Evolutionary conservation across 2,329 filamentous ascomycete species (phyloP), one percentile per base, ranked within the genome.

Genomic region (Xylariaceae sp.): DNA sequence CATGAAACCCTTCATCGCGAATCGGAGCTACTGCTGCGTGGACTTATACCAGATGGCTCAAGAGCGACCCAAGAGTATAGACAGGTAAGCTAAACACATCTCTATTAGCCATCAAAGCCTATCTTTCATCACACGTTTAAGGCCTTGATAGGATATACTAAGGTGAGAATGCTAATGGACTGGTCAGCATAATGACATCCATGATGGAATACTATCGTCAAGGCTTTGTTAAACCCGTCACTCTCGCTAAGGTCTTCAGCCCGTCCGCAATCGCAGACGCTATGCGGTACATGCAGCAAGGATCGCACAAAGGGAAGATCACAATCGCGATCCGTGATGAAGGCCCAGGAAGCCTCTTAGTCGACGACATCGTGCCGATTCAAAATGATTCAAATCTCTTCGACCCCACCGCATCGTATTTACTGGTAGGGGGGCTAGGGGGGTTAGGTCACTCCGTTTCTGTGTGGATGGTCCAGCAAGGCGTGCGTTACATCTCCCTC

Each of bases 1-100:
- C 8, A 17, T 49, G 22, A 32, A 47, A 14, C 16, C 34, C 10
- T 49, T 49, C 35, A 35, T 35, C 34, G 39, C 33, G 19, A 47
- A 49, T 40, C 34, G 39, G 16, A 47, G 39, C 21, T 49, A 43
- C 44, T 29, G 27, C 19, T 27, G 34, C 16, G 36, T 49, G 12
- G 44, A 49, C 44, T 23, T 44, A 37, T 32, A 21, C 27, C 19
- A 22, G 3, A 33, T 44, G 19, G 32, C 41, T 37, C 22, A 37
- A 4, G 37, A 22, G 11, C 37, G 40, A 22, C 42, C 36, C 14
- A 29, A 29, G 14, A 8, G 14, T 8, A 14, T 14, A 7, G 42
- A 25, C 23, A 32, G 34, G 35, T 39, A 19, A 33, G 33, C 22
- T 4, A 11, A 16, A n/a, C n/a, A n/a, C n/a, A n/a, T n/a, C n/a